Base-by-base conservation (phyloP, 768 basidiomycete genomes). In the Lactifluus echinatus region DNA sequence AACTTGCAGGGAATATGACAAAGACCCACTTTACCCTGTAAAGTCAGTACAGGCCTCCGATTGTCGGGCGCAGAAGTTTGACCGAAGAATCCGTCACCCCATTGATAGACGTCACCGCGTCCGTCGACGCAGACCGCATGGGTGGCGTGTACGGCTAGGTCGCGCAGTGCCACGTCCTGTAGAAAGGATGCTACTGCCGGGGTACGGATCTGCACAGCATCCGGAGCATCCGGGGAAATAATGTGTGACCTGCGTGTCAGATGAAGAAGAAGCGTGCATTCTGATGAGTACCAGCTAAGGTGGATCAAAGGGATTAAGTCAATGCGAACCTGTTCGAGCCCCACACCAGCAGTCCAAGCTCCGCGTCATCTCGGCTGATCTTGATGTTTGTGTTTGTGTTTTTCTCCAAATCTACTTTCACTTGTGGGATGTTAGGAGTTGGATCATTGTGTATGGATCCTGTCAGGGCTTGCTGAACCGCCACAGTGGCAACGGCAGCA, bases 81-180 rank as follows among this genome's bases (percentile, higher is more conserved):
- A 15, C 74, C 74, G 61, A 76, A 76, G 68, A 83, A 87, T 0
- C 79, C 84, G 40, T 76, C 74, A 0, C 89, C 89, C 89, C 89
- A 93, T 63, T 91, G 88, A 64, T 89, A 87, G 2, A 90, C 83
- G 63, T 93, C 84, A 24, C 90, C 91, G 34, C 79, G 76, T 8
- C 81, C 82, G 65, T 92, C 89, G 19, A 92, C 80, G 60, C 87
- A 89, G 14, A 83, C 89, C 1, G 81, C 87, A 60, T 87, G 82
- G 31, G 71, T 73, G 55, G 79, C 74, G 52, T 89, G 83, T 26
- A 92, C 70, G 12, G 76, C 81, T 36, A 92, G 67, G 65, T 92
- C 88, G 8, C 88, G 81, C 14, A 93, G 74, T 4, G 88, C 87
- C 46, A 84, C 75, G 55, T 79, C 79, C 50, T 83, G 75, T 31